phyloP scores from a whole-genome alignment of 441 rosid species.

The Erysimum cheiri region DNA sequence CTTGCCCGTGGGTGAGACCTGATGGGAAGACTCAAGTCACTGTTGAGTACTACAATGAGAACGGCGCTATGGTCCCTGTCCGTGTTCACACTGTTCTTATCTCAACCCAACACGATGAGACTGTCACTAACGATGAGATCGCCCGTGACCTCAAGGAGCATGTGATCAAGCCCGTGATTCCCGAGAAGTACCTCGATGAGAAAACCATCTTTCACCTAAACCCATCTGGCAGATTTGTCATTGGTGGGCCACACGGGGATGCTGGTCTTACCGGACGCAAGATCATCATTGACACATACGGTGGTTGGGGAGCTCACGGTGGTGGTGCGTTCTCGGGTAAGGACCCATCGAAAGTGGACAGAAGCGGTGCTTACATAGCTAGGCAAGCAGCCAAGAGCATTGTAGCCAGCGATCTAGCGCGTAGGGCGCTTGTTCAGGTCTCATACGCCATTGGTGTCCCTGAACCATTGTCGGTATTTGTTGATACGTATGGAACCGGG shows the following conservation, averaged over 20 bases:
- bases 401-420: conserved; percentile 65
- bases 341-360: conserved; percentile 67
- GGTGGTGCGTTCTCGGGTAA: conserved; percentile 74
- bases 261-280: conserved; percentile 72
- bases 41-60: conserved; percentile 66
- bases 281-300: conserved; percentile 72
- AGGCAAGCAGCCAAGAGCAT: conserved; percentile 81
- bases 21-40: conserved; percentile 78
- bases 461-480: conserved; percentile 64
- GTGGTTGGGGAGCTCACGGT: conserved; percentile 78
- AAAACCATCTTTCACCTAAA: conserved; percentile 73
- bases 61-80: conserved; percentile 69
- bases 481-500: conserved; percentile 61
- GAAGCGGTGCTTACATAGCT: conserved; percentile 68
- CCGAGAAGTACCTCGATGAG: conserved; percentile 67
- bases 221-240: conserved; percentile 71
- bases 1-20: conserved; percentile 68
- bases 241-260: conserved; percentile 81
- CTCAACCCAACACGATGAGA: conserved; percentile 73
- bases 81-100: conserved; percentile 70
- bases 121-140: conserved; percentile 67
- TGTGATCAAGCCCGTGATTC: conserved; percentile 66
- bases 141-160: conserved; percentile 64
- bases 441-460: conserved; percentile 77
- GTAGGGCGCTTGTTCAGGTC: conserved; percentile 68